These are phyloP conservation scores for Pseudocercospora fuligena DNA, from an alignment of 2,329 filamentous ascomycete species.

Conservation along the genomic window DNA sequence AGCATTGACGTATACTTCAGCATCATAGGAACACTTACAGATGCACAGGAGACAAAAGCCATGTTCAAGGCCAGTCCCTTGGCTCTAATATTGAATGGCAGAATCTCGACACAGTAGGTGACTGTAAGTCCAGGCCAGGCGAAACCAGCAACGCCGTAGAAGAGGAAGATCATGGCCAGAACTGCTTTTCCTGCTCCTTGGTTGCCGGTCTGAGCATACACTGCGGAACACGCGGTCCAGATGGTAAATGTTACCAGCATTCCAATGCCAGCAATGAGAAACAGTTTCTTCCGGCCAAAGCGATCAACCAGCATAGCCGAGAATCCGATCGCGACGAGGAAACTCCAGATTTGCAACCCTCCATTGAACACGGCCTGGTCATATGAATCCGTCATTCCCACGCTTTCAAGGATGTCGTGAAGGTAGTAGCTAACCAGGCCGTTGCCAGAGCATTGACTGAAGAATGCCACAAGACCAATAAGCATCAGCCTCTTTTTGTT, in stretches of 20 bases:
- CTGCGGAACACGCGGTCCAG: conserved; percentile 3
- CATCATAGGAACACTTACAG: background rate
- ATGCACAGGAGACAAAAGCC: conserved; percentile 43
- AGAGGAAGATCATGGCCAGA: conserved; percentile 9
- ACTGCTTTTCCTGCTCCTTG: conserved; percentile 1
- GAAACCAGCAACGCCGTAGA: background rate
- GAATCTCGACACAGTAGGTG: background rate
- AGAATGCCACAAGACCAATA: conserved; percentile 58
- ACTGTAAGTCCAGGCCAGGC: background rate
- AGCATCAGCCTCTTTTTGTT: conserved; percentile 62
- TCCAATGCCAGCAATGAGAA: background rate
- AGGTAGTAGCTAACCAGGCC: conserved; percentile 53
- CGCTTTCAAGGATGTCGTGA: conserved; percentile 39
- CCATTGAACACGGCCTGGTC: conserved; percentile 51
- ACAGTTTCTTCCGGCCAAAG: background rate
- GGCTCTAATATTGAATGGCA: background rate
- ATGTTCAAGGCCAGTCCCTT: conserved; percentile 33
- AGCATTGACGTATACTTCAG: background rate
- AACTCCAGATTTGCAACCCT: conserved; percentile 64
- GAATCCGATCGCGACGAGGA: conserved; percentile 57
- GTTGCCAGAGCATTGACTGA: conserved; percentile 64
- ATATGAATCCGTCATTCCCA: conserved; percentile 42
- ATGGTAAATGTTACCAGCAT: conserved; percentile 10
- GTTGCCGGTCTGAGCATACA: background rate
- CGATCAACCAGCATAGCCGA: background rate